phyloP scores from a whole-genome alignment of 2,329 filamentous ascomycete species.

The Colletotrichum tropicicola region DNA sequence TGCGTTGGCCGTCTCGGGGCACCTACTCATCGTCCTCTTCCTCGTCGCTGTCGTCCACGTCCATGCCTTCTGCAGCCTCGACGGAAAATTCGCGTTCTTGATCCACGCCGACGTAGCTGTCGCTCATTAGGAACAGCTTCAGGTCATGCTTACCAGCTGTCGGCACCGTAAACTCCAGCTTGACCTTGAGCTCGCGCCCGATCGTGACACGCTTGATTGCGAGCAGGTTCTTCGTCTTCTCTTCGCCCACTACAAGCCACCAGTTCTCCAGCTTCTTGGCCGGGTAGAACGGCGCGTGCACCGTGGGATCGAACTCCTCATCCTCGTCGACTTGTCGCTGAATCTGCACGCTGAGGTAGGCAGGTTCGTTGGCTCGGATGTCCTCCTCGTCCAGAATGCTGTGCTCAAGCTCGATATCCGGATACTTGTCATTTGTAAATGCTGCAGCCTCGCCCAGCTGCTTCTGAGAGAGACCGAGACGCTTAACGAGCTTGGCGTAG shows the following conservation, averaged over 20 bases:
- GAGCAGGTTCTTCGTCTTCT: slow-evolving; percentile 85
- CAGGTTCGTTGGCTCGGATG: slow-evolving; percentile 81
- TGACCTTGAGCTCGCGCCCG: slow-evolving; percentile 77
- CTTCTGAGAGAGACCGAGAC: slow-evolving; percentile 79
- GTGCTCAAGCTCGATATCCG: slow-evolving; percentile 91
- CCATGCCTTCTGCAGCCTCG: slow-evolving; percentile 89
- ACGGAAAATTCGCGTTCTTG: slow-evolving; percentile 92
- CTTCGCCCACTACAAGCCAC: slow-evolving; percentile 97
- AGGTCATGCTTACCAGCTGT: slow-evolving; percentile 85
- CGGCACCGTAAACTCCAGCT: slow-evolving; percentile 88
- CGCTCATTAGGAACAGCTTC: slow-evolving; percentile 95
- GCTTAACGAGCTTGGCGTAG: slow-evolving; percentile 79
- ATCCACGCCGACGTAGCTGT: slow-evolving; percentile 96
- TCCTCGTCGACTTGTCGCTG: slow-evolving; percentile 83
- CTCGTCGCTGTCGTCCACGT: slow-evolving; percentile 89
- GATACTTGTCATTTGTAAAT: slow-evolving; percentile 97
- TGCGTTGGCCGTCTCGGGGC: slow-evolving; percentile 7
- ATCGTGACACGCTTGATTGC: slow-evolving; percentile 96
- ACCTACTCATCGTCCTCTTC: slow-evolving; percentile 69
- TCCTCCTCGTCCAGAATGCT: slow-evolving; percentile 83
- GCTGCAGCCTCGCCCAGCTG: slow-evolving; percentile 90
- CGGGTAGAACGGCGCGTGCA: slow-evolving; percentile 96
- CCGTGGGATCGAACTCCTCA: slow-evolving; percentile 76
- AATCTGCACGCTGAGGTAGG: slow-evolving; percentile 85
- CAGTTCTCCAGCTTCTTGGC: slow-evolving; percentile 94